Evolutionary conservation across 2,329 filamentous ascomycete genomes (phyloP), one percentile per base, ranked within the genome.

Genomic region (Passalora sequoiae): DNA sequence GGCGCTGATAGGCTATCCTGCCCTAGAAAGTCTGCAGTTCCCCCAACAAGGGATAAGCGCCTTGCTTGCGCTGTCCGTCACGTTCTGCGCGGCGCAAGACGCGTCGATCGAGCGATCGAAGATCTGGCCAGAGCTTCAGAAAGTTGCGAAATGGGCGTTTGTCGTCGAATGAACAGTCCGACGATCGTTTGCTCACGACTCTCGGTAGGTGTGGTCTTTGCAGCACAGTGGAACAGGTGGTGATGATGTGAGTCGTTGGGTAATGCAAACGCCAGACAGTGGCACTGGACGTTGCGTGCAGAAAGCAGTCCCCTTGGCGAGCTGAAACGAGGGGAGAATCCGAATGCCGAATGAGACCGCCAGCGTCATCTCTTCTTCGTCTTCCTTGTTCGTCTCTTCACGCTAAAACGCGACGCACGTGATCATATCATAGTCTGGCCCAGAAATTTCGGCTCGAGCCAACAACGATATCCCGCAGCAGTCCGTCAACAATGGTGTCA

Each of bases 21-120:
- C n/a, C n/a, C n/a, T n/a, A n/a, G n/a, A n/a, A n/a, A n/a, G n/a
- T n/a, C n/a, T n/a, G n/a, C n/a, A n/a, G n/a, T n/a, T n/a, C n/a
- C n/a, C n/a, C n/a, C n/a, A 22, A 29, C 38, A 19, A 15, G 17
- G 17, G 22, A n/a, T 17, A 29, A 29, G 38, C 29, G 22, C 38
- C 28, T 40, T 40, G 27, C 28, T 33, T 32, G 6, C 19, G 19
- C 10, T 17, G 15, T 7, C 24, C 25, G 15, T 29, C 4, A 25
- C 19, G 9, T 16, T 28, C 38, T 37, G 6, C 27, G 25, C 38
- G 15, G n/a, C 16, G 37, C 21, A 28, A 22, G 38, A 40, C 38
- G 38, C 38, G 38, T 40, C 28, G 38, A 40, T 40, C 38, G 28
- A 30, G 6, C 28, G 27, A 32, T 32, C 28, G 13, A 15, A 20